phyloP scores from a whole-genome alignment of 768 basidiomycete species.

The Coprinopsis cinerea region DNA sequence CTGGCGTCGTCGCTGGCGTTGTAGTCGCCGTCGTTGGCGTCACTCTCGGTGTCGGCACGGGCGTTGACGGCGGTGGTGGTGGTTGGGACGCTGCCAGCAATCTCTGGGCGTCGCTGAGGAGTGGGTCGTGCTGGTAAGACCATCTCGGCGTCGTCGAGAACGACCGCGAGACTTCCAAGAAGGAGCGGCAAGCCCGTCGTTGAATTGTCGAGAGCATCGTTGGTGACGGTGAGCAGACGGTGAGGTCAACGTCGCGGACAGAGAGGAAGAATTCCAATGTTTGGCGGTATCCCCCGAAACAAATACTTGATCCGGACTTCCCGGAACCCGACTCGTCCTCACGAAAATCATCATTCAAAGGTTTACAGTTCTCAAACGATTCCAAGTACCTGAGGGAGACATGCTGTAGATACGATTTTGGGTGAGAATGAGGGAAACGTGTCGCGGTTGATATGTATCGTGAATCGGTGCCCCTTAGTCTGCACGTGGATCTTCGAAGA shows the following conservation, averaged over 20 bases:
- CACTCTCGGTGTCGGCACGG: background rate
- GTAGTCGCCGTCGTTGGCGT: background rate
- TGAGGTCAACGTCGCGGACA: background rate
- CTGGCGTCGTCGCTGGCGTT: background rate
- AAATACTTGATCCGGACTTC: background rate
- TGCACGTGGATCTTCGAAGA: too few relatives aligned
- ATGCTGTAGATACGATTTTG: too few relatives aligned
- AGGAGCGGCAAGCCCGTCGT: background rate
- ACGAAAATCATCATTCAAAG: background rate
- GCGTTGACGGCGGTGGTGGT: background rate
- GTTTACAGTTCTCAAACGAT: background rate
- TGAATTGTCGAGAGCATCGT: background rate
- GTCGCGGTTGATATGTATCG: too few relatives aligned
- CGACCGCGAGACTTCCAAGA: background rate
- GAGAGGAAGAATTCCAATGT: slow-evolving; percentile 1
- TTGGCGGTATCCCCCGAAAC: background rate
- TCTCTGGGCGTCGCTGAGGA: background rate
- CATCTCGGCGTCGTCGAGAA: background rate
- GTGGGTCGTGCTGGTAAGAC: background rate
- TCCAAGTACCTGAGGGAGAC: too few relatives aligned
- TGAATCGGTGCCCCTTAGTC: too few relatives aligned
- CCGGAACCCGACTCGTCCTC: too few relatives aligned
- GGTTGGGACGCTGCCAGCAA: background rate
- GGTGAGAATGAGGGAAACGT: too few relatives aligned
- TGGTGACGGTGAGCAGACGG: background rate